Percentiles rank a stretch among this genome's conserved stretches.
phyloP scores from a whole-genome alignment of 768 basidiomycete species.

The Suillus hirtellus region DNA sequence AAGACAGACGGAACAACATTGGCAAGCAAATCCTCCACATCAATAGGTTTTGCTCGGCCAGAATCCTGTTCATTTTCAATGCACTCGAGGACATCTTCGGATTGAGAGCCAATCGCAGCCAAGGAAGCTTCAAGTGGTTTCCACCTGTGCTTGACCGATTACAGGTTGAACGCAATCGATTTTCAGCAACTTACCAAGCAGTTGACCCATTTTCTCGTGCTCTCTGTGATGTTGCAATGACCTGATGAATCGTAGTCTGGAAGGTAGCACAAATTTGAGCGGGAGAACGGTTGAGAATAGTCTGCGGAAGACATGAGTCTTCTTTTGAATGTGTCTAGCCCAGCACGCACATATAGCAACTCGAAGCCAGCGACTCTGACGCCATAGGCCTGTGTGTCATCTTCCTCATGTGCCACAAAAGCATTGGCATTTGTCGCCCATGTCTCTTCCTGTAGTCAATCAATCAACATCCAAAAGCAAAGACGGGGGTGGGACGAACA shows the following conservation, averaged over 20 bases:
- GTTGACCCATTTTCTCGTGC: constrained; percentile 51
- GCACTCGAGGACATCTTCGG: constrained; percentile 73
- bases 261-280: constrained; percentile 52
- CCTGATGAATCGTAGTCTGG: constrained; percentile 51
- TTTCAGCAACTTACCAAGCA: constrained; percentile 56
- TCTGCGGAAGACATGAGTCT: constrained; percentile 36
- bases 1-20: constrained; percentile 81
- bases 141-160: constrained; percentile 63
- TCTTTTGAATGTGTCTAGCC: not conserved
- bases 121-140: constrained; percentile 84
- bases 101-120: constrained; percentile 77
- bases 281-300: constrained; percentile 56
- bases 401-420: constrained; percentile 94
- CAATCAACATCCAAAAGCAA: constrained; percentile 6
- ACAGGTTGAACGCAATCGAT: not conserved
- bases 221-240: constrained; percentile 59
- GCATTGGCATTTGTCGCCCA: constrained; percentile 90
- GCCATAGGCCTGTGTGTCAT: constrained; percentile 81
- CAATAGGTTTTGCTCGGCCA: constrained; percentile 64
- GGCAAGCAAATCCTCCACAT: constrained; percentile 74
- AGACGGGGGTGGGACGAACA: constrained; percentile 43
- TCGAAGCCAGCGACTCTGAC: constrained; percentile 86
- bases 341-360: constrained; percentile 60
- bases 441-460: constrained; percentile 68
- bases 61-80: constrained; percentile 74